Evolutionary conservation across 2,329 filamentous ascomycete genomes (phyloP).

Genomic region (Xylaria sp.): DNA sequence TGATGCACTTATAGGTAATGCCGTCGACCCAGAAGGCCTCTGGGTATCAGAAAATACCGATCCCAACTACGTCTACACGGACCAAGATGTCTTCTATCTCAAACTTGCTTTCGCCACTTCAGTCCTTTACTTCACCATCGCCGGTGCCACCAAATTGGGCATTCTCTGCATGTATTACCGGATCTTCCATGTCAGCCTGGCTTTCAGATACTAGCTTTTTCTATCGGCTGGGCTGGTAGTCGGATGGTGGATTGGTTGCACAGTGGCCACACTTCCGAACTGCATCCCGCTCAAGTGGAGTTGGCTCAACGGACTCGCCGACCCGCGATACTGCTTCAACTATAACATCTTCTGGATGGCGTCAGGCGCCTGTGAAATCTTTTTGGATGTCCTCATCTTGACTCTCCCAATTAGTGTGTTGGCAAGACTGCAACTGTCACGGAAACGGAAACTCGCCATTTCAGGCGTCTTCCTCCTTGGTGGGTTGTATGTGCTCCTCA

Average conservation of each 20-base stretch:
- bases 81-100: too few relatives aligned
- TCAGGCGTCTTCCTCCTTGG: slow-evolving; percentile 37
- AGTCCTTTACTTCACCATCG: too few relatives aligned
- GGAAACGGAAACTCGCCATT: slow-evolving; percentile 34
- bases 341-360: slow-evolving; percentile 41
- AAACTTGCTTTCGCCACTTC: too few relatives aligned
- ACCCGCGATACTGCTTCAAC: slow-evolving; percentile 43
- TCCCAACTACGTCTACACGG: too few relatives aligned
- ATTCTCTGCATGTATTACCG: slow-evolving; percentile 46
- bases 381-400: slow-evolving; percentile 40
- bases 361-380: slow-evolving; percentile 34
- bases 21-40: too few relatives aligned
- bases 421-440: slow-evolving; percentile 28
- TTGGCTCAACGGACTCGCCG: slow-evolving; percentile 36
- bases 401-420: slow-evolving; percentile 38
- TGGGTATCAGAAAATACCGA: too few relatives aligned
- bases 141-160: too few relatives aligned
- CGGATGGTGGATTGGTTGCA: too few relatives aligned
- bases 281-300: slow-evolving; percentile 42
- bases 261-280: slow-evolving; percentile 40
- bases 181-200: slow-evolving; percentile 45
- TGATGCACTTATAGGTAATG: too few relatives aligned
- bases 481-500: slow-evolving; percentile 9
- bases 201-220: slow-evolving; percentile 44
- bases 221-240: slow-evolving; percentile 34